Evolutionary conservation across 2,329 filamentous ascomycete species (phyloP).

Genomic region (Monosporascus sp.): DNA sequence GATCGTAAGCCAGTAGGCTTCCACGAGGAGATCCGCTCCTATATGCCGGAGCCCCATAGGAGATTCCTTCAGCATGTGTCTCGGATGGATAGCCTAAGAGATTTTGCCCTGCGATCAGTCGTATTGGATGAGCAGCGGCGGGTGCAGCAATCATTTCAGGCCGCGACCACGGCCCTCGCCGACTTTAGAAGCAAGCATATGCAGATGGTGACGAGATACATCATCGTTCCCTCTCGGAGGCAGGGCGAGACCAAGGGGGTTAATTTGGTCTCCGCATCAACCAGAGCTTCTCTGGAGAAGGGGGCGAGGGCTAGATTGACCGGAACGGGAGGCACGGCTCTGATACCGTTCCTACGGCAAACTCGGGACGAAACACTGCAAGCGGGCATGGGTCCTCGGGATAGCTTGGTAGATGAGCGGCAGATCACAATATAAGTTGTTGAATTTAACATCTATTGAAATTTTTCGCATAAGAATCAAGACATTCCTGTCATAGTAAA

Average conservation of each 20-base stretch:
- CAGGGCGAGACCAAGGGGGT: conserved; percentile 21
- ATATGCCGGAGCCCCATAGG: conserved; percentile 84
- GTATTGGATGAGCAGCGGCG: conserved; percentile 44
- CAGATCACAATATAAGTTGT: neutral
- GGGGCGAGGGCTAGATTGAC: conserved; percentile 51
- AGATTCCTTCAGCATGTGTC: conserved; percentile 70
- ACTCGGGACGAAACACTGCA: conserved; percentile 71
- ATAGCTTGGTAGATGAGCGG: neutral
- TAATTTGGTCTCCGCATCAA: conserved; percentile 44
- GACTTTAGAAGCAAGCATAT: conserved; percentile 81
- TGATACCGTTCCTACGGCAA: conserved; percentile 88
- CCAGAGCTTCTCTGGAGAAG: conserved; percentile 12
- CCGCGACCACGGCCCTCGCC: conserved; percentile 69
- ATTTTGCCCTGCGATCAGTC: conserved; percentile 54
- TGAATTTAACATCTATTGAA: neutral
- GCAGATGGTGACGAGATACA: conserved; percentile 84
- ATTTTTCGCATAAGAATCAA: no score
- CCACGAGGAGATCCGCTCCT: conserved; percentile 68
- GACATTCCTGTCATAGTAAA: no score
- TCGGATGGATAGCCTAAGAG: conserved; percentile 67
- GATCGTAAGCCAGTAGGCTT: conserved; percentile 30
- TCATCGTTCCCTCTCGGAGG: conserved; percentile 67
- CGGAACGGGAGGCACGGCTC: conserved; percentile 79
- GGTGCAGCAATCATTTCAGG: conserved; percentile 53
- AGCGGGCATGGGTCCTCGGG: neutral